Evolutionary conservation across 345 rosid species (phyloP).

Genomic region (Bruguiera sexangula): DNA sequence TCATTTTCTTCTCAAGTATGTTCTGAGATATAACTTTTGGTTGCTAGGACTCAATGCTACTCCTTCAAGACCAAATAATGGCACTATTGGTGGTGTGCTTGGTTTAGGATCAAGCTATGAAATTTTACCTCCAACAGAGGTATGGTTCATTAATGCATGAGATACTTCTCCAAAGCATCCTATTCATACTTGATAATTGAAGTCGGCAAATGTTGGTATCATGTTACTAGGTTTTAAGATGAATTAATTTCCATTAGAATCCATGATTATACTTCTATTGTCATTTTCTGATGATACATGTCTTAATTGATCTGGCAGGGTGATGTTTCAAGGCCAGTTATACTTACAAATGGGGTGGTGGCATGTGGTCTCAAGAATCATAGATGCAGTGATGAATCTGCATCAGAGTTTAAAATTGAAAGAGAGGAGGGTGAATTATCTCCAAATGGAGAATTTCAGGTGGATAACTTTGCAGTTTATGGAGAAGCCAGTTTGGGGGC

Average conservation of each 20-base stretch:
- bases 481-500: constrained; percentile 60
- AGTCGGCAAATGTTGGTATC: background rate
- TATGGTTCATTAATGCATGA: constrained; percentile 23
- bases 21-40: constrained; percentile 27
- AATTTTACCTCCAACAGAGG: constrained; percentile 56
- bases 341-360: constrained; percentile 49
- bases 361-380: constrained; percentile 42
- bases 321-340: constrained; percentile 39
- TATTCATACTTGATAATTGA: constrained; percentile 2
- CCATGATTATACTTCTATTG: background rate
- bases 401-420: constrained; percentile 59
- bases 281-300: constrained; percentile 10
- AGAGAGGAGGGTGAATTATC: constrained; percentile 99
- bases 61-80: constrained; percentile 49
- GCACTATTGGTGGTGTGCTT: constrained; percentile 42
- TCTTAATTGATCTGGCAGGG: constrained; percentile 45
- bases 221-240: background rate
- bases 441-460: constrained; percentile 84
- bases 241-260: constrained; percentile 9
- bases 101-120: constrained; percentile 54
- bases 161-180: background rate
- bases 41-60: constrained; percentile 53
- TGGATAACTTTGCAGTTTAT: constrained; percentile 67
- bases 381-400: constrained; percentile 49
- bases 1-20: constrained; percentile 6